Base-by-base conservation (phyloP, 495 filamentous ascomycete genomes). In the Parathielavia hyrcaniae region DNA sequence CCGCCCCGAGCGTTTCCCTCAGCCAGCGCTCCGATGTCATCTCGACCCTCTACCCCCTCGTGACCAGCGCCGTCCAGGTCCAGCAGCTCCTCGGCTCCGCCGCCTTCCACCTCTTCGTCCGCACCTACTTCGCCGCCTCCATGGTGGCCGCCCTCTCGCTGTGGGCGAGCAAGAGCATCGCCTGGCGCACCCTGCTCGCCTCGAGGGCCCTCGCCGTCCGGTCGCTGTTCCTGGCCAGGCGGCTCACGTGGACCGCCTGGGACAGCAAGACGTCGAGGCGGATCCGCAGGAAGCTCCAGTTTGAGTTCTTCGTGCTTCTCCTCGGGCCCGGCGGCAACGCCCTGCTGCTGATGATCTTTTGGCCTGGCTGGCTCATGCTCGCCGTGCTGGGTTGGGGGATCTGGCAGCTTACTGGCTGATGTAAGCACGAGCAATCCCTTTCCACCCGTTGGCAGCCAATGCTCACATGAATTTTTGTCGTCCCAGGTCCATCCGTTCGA, bases 351-450 rank as follows among this genome's bases (percentile, higher is more conserved):
- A 9, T 77, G 53, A 20, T 79, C 48, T 77, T 80, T 48, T 80
- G 77, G 77, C 76, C 77, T 0, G 77, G 77, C 4, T 80, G 77
- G 77, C 53, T 69, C 10, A 51, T 78, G 40, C 34, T 78, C 1
- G 65, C 49, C 2, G 36, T 50, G 4, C 39, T 53, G 50, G 40
- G 58, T 8, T 73, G 61, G 58, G 59, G 45, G 8, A 26, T 68
- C n/a, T 63, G 56, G 50, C 36, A 50, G 19, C 54, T 58, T 17
- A 34, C 57, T 53, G 54, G 62, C 16, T 68, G 64, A 43, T 44
- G 60, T 62, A 55, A 62, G 64, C 46, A 38, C n/a, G n/a, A n/a
- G n/a, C n/a, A n/a, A n/a, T n/a, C n/a, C n/a, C n/a, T n/a, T n/a
- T n/a, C n/a, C n/a, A n/a, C n/a, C n/a, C n/a, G n/a, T n/a, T n/a